Percentiles rank a stretch among this genome's conserved stretches.
Evolutionary conservation across 164 flowering plant species (phyloP).

Genomic region (Dillenia turbinata): DNA sequence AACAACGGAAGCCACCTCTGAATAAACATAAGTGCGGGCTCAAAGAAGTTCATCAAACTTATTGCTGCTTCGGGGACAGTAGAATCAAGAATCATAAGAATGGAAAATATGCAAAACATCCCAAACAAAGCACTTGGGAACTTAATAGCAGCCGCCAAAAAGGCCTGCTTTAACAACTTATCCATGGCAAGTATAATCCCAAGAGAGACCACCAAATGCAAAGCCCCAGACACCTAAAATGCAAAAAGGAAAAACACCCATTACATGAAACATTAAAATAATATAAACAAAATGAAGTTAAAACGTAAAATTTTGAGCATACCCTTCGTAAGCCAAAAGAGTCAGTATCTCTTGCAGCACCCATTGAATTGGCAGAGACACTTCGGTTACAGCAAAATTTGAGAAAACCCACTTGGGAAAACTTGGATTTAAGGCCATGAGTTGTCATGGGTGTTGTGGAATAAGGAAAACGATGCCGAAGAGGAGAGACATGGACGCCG

Average conservation of each 20-base stretch:
- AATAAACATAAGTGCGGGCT: conserved; percentile 82
- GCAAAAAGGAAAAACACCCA: not conserved
- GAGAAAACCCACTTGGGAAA: conserved; percentile 25
- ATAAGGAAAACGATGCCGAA: conserved; percentile 4
- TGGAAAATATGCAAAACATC: conserved; percentile 86
- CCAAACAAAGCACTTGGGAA: conserved; percentile 96
- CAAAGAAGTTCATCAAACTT: conserved; percentile 65
- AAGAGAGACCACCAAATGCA: conserved; percentile 77
- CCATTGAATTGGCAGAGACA: conserved; percentile 26
- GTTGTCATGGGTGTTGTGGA: conserved; percentile 7
- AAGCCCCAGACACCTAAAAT: conserved; percentile 8
- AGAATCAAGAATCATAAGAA: conserved; percentile 59
- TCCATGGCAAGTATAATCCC: conserved; percentile 88
- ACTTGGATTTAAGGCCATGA: conserved; percentile 17
- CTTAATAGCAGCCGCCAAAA: conserved; percentile 77
- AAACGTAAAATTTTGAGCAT: conserved; percentile 1
- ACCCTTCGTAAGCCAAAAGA: conserved; percentile 38
- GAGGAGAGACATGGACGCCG: conserved; percentile 1
- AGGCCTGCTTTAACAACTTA: conserved; percentile 66
- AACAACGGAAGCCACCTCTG: conserved; percentile 98
- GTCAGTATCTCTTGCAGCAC: conserved; percentile 18
- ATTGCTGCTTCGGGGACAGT: conserved; percentile 61
- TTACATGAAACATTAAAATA: not conserved
- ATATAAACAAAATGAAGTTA: not conserved
- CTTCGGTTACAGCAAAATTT: conserved; percentile 8